These are phyloP conservation scores for Wickerhamiella sorbophila DNA, from an alignment of 805 yeast genomes.

Conservation along the genomic window DNA sequence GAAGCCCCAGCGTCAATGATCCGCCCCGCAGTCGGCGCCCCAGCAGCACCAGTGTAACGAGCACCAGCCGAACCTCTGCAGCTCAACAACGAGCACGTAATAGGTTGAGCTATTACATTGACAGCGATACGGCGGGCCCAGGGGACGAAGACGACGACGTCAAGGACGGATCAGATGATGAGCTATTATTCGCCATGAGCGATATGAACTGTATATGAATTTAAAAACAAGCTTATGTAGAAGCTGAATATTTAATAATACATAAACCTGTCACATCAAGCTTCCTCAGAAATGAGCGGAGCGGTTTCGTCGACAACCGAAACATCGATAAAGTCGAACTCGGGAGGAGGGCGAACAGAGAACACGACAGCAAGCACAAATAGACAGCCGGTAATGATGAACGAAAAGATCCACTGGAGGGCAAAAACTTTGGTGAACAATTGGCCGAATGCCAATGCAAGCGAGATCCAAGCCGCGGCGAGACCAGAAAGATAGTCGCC, in stretches of 20 bases:
- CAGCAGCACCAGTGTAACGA: background rate
- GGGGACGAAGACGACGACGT: slow-evolving; percentile 9
- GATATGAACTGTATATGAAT: slow-evolving; percentile 13
- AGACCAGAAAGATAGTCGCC: slow-evolving; percentile 63
- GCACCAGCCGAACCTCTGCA: background rate
- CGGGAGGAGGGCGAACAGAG: slow-evolving; percentile 15
- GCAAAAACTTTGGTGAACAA: slow-evolving; percentile 54
- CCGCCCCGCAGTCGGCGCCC: background rate
- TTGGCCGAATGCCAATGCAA: slow-evolving; percentile 62
- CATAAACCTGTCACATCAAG: background rate
- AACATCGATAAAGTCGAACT: background rate
- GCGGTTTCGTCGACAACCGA: slow-evolving; percentile 10
- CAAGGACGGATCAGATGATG: slow-evolving; percentile 11
- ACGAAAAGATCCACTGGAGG: slow-evolving; percentile 77
- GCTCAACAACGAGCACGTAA: slow-evolving; percentile 8
- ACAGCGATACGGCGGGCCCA: slow-evolving; percentile 4
- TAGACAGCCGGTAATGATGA: slow-evolving; percentile 45
- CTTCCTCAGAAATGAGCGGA: slow-evolving; percentile 13
- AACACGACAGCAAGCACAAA: slow-evolving; percentile 37
- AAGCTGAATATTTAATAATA: background rate
- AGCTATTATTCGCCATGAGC: slow-evolving; percentile 18
- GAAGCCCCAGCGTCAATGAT: background rate
- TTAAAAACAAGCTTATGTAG: background rate
- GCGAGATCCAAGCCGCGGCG: slow-evolving; percentile 39
- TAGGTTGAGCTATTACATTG: slow-evolving; percentile 15